A percentile compares a stretch with the other conserved stretches of the same genome.
phyloP scores from a whole-genome alignment of 352 stramenopile genomes.

The Phytopythium mirpurense region DNA sequence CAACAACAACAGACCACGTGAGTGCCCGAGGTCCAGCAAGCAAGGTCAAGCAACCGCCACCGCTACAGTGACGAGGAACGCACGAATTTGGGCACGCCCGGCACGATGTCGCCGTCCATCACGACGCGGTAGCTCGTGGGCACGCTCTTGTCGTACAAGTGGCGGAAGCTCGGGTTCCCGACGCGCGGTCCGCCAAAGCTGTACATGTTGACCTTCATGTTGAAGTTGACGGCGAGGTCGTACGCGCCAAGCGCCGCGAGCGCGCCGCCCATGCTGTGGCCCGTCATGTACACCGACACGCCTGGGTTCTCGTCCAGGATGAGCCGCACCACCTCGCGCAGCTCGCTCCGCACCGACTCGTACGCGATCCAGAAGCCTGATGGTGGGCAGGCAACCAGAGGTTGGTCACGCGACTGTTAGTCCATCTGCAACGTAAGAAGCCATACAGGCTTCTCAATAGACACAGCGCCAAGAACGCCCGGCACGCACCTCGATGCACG shows the following conservation, averaged over 20 bases:
- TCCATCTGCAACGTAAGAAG: neutral
- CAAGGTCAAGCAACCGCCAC: neutral
- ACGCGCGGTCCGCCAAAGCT: conserved; percentile 87
- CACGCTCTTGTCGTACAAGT: conserved; percentile 69
- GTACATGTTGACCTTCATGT: conserved; percentile 86
- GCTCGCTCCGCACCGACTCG: conserved; percentile 66
- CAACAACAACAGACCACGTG: neutral
- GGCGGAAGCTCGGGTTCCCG: conserved; percentile 78
- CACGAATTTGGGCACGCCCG: conserved; percentile 68
- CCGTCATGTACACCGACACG: conserved; percentile 89
- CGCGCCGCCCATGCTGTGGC: conserved; percentile 90
- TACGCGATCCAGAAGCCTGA: conserved; percentile 85
- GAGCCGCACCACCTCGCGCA: conserved; percentile 72
- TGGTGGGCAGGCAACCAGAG: neutral
- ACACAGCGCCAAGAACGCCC: too few relatives aligned
- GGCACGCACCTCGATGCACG: conserved; percentile 70
- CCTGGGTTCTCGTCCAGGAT: conserved; percentile 79
- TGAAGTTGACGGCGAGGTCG: conserved; percentile 82
- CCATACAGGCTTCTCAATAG: neutral
- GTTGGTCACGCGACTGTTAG: too few relatives aligned
- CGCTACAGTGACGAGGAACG: conserved; percentile 13
- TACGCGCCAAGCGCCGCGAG: conserved; percentile 87
- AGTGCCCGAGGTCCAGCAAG: neutral
- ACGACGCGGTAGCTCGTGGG: conserved; percentile 78
- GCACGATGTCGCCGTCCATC: conserved; percentile 79